Conservation (phyloP, 306 rosid species). For the Cercis canadensis region DNA sequence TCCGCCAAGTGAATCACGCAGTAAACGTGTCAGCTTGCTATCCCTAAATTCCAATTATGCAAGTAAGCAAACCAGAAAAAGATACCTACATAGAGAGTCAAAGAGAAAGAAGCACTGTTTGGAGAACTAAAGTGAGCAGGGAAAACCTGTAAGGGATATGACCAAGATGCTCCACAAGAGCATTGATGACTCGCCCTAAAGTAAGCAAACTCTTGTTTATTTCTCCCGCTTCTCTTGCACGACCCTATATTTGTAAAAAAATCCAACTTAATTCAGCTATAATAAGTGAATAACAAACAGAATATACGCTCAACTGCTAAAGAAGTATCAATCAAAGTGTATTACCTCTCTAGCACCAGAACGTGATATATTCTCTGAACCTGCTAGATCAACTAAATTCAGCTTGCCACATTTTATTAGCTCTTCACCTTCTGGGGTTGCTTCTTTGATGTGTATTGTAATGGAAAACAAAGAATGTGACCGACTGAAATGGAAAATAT, state of each 20-base stretch:
- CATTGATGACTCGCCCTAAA: constrained; percentile 91
- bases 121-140: background rate
- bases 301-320: background rate
- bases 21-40: constrained; percentile 94
- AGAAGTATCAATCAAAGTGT: background rate
- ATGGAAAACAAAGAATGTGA: constrained; percentile 96
- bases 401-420: constrained; percentile 95
- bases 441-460: constrained; percentile 96
- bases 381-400: constrained; percentile 95
- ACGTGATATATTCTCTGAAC: constrained; percentile 97
- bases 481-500: constrained; percentile 63
- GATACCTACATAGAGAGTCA: background rate
- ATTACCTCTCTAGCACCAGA: constrained; percentile 99
- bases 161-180: constrained; percentile 97
- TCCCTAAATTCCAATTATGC: constrained; percentile 63
- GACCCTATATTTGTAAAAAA: constrained; percentile 59
- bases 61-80: constrained; percentile 3
- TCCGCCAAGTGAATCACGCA: constrained; percentile 99
- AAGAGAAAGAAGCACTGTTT: constrained; percentile 1
- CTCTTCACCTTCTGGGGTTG: constrained; percentile 99
- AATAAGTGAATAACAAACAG: constrained; percentile 2
- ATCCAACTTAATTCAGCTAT: background rate
- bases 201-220: constrained; percentile 97
- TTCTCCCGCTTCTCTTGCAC: constrained; percentile 99
- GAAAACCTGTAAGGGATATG: constrained; percentile 90